Evolutionary conservation across 208 protist species (phyloP).

Genomic region (Porcisia deanei): DNA sequence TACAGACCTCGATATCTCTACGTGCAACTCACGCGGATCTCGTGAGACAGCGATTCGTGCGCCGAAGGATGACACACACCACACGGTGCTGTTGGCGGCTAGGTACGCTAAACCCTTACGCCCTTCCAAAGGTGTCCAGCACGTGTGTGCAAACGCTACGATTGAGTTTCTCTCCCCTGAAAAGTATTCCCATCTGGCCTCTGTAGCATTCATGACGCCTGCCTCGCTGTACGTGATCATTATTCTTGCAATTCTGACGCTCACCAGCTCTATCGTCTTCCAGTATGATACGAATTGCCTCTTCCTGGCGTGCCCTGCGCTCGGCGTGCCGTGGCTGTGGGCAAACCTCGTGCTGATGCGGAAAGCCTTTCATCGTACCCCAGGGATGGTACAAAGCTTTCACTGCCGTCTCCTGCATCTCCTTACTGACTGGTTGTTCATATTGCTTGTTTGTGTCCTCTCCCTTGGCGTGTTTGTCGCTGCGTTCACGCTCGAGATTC

Average conservation of each 20-base stretch:
- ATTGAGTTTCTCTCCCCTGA: neutral
- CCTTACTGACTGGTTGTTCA: slow-evolving; percentile 28
- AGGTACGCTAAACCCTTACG: neutral
- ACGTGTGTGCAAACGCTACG: neutral
- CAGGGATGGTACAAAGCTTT: neutral
- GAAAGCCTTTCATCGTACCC: slow-evolving; percentile 13
- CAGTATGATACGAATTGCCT: slow-evolving; percentile 48
- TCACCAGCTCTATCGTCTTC: slow-evolving; percentile 36
- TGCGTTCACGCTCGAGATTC: slow-evolving; percentile 26
- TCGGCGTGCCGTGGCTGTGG: slow-evolving; percentile 40
- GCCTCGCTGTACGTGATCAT: slow-evolving; percentile 32
- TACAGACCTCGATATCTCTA: neutral
- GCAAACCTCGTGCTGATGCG: slow-evolving; percentile 21
- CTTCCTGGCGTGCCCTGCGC: slow-evolving; percentile 37
- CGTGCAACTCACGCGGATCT: neutral
- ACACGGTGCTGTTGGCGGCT: neutral
- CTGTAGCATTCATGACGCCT: slow-evolving; percentile 24
- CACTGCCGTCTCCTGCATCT: slow-evolving; percentile 22
- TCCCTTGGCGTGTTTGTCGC: slow-evolving; percentile 27
- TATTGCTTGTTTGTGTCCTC: slow-evolving; percentile 20
- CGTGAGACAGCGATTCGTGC: neutral
- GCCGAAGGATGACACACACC: neutral
- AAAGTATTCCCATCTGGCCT: neutral
- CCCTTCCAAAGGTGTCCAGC: too few relatives aligned
- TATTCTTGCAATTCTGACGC: slow-evolving; percentile 24